These are phyloP conservation scores for Lasiosphaeriaceae sp. DNA, from an alignment of 495 filamentous ascomycete genomes.

Conservation along the genomic window DNA sequence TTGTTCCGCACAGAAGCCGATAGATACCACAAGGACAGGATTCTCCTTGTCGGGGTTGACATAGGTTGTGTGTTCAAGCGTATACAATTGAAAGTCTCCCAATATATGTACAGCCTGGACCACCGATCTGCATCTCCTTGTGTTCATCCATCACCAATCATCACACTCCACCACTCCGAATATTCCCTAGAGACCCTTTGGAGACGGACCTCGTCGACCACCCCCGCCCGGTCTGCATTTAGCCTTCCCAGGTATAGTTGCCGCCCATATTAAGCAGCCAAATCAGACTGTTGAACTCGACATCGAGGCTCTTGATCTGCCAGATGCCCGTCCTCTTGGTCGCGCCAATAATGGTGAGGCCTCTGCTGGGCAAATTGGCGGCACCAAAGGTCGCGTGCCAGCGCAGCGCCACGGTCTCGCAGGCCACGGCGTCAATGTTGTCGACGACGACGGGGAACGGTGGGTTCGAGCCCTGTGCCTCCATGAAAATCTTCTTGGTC, in stretches of 20 bases:
- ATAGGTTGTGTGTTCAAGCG: too few relatives aligned
- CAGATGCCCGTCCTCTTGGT: conserved; percentile 26
- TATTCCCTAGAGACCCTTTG: background rate
- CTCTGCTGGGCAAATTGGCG: conserved; percentile 28
- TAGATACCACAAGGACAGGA: too few relatives aligned
- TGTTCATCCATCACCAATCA: background rate
- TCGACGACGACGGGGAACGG: conserved; percentile 31
- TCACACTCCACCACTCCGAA: background rate
- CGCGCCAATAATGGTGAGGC: conserved; percentile 29
- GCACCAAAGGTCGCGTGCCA: conserved; percentile 37
- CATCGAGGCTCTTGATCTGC: conserved; percentile 31
- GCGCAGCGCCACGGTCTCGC: conserved; percentile 28
- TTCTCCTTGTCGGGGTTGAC: too few relatives aligned
- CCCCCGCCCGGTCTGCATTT: conserved; percentile 9
- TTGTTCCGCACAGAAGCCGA: too few relatives aligned
- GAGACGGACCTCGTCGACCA: background rate
- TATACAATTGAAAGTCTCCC: background rate
- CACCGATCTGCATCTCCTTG: background rate
- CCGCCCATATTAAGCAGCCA: conserved; percentile 37
- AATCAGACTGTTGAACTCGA: conserved; percentile 37
- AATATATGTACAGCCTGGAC: background rate
- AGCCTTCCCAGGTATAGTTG: conserved; percentile 33
- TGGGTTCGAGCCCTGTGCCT: conserved; percentile 29
- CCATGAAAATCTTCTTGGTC: conserved; percentile 36
- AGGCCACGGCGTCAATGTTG: conserved; percentile 31